phyloP scores from a whole-genome alignment of 2,329 filamentous ascomycete genomes.

The Beauveria rudraprayagi region DNA sequence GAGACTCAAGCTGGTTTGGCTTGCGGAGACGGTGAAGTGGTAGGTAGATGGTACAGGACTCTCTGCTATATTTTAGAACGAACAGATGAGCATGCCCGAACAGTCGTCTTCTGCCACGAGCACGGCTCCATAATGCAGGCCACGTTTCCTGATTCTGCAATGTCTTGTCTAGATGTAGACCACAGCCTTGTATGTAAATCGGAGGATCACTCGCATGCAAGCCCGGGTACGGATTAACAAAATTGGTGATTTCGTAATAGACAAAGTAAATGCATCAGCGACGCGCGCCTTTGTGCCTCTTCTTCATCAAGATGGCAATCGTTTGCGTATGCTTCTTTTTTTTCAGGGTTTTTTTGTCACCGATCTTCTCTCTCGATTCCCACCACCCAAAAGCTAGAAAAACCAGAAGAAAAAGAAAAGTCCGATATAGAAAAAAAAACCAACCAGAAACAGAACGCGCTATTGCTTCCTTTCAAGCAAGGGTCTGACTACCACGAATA shows the following conservation, averaged over 20 bases:
- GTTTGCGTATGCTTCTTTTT: background rate
- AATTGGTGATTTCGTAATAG: slow-evolving; percentile 1
- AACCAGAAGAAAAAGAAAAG: background rate
- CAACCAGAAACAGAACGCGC: slow-evolving; percentile 3
- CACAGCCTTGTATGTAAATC: no score
- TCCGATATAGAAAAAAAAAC: background rate
- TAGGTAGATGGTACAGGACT: background rate
- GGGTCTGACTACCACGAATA: background rate
- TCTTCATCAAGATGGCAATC: slow-evolving; percentile 2
- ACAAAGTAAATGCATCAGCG: slow-evolving; percentile 15
- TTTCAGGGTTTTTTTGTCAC: background rate
- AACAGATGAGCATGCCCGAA: no score
- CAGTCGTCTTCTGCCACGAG: no score
- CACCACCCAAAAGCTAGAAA: background rate
- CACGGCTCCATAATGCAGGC: no score
- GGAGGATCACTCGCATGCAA: no score
- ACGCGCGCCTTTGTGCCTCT: background rate
- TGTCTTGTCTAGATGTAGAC: no score
- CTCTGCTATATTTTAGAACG: no score
- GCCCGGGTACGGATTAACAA: background rate
- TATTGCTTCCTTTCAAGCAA: background rate
- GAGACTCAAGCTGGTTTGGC: background rate
- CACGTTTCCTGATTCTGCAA: no score
- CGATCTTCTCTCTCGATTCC: background rate
- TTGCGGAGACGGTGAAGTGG: background rate